These are phyloP conservation scores for Aspergillus fumigatus DNA, from an alignment of 2,329 filamentous ascomycete genomes.

Conservation along the genomic window DNA sequence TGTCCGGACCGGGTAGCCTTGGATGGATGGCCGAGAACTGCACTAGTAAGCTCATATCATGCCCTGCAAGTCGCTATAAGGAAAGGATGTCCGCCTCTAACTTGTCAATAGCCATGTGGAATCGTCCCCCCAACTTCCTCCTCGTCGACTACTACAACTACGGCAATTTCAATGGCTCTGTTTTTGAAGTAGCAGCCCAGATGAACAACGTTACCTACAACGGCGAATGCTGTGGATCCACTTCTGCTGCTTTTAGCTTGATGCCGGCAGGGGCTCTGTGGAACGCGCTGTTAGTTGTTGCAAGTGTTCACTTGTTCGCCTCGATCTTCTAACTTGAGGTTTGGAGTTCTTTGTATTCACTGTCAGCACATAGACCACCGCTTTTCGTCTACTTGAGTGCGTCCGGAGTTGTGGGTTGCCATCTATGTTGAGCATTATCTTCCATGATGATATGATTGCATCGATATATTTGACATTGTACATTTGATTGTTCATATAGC, in stretches of 20 bases:
- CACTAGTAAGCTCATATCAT: conserved; percentile 34
- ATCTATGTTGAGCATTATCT: neutral
- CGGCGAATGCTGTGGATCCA: conserved; percentile 35
- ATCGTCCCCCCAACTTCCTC: conserved; percentile 68
- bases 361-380: neutral
- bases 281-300: conserved; percentile 18
- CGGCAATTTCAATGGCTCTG: conserved; percentile 63
- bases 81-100: conserved; percentile 10
- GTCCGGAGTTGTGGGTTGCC: neutral
- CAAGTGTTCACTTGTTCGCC: conserved; percentile 20
- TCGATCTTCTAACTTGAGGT: conserved; percentile 20
- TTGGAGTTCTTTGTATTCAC: conserved; percentile 4
- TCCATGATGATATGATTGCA: conserved; percentile 1
- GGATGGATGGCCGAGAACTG: conserved; percentile 63
- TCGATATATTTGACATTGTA: neutral
- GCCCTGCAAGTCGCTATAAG: neutral
- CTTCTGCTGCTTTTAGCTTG: conserved; percentile 22
- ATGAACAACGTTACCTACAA: conserved; percentile 71
- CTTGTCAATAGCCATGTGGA: conserved; percentile 49
- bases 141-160: conserved; percentile 83
- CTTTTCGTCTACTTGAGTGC: neutral
- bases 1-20: conserved; percentile 61
- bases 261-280: conserved; percentile 16
- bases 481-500: neutral
- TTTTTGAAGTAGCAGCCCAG: conserved; percentile 68